These are phyloP conservation scores for Hypoxylon sp. DNA, from an alignment of 2,329 filamentous ascomycete genomes.

Conservation along the genomic window DNA sequence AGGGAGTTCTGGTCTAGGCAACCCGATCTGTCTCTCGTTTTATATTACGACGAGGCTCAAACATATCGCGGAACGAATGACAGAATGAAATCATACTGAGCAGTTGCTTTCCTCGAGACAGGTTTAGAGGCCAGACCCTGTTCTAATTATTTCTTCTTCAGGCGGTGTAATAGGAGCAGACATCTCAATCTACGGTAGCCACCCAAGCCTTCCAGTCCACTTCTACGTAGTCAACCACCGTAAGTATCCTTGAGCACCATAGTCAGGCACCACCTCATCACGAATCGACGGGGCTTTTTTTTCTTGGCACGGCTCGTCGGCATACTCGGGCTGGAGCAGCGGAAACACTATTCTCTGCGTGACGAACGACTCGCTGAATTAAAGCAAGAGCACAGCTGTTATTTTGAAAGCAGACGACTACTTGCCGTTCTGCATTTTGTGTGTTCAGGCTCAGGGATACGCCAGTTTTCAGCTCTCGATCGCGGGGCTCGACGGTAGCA, in stretches of 20 bases:
- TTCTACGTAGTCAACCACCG: conserved; percentile 1
- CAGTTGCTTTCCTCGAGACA: background rate
- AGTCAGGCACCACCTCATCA: background rate
- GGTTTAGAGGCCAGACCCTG: background rate
- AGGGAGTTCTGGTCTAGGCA: background rate
- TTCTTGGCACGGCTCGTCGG: background rate
- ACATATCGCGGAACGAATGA: background rate
- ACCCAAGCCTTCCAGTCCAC: background rate
- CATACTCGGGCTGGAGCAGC: background rate
- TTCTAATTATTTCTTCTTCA: background rate
- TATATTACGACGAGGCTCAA: background rate
- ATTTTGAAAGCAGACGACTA: background rate
- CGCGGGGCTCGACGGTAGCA: background rate
- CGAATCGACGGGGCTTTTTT: background rate
- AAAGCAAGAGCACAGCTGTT: background rate
- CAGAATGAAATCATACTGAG: background rate
- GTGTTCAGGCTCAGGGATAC: background rate
- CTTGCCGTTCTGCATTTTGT: background rate
- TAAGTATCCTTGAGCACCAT: background rate
- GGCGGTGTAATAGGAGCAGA: background rate
- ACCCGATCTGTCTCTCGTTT: conserved; percentile 2
- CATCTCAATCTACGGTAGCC: background rate
- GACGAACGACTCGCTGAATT: background rate
- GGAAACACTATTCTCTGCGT: background rate
- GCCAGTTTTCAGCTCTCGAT: background rate